Evolutionary conservation across 352 stramenopile species (phyloP).

Genomic region (Phytophthora megakarya): DNA sequence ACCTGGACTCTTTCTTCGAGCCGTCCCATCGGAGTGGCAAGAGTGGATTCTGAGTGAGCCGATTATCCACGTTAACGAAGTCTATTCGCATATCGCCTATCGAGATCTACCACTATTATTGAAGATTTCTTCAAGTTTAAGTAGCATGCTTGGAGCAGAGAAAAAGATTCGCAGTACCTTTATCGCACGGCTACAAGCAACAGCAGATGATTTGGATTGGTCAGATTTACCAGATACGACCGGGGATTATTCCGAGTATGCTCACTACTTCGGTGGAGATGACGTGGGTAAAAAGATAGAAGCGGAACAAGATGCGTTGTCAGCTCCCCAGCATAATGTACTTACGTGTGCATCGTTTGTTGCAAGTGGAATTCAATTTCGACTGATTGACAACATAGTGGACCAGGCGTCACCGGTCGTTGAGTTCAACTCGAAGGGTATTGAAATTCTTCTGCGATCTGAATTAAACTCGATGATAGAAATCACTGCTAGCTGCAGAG

Average conservation of each 20-base stretch:
- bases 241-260: conserved; percentile 42
- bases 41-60: conserved; percentile 54
- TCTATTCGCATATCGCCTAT: conserved; percentile 69
- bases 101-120: conserved; percentile 73
- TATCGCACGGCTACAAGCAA: conserved; percentile 37
- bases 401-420: conserved; percentile 81
- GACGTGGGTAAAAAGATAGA: conserved; percentile 9
- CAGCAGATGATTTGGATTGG: conserved; percentile 55
- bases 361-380: conserved; percentile 56
- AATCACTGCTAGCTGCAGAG: conserved; percentile 40
- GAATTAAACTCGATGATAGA: conserved; percentile 45
- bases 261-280: conserved; percentile 37
- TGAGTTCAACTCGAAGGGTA: conserved; percentile 53
- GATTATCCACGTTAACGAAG: conserved; percentile 49
- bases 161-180: conserved; percentile 51
- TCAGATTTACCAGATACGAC: conserved; percentile 38
- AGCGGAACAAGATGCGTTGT: conserved; percentile 9
- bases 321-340: conserved; percentile 24
- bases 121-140: conserved; percentile 49
- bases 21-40: conserved; percentile 46
- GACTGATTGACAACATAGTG: conserved; percentile 84
- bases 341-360: conserved; percentile 40
- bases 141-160: conserved; percentile 45
- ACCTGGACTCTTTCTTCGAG: conserved; percentile 35
- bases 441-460: conserved; percentile 42